A percentile compares a stretch with the other conserved stretches of the same genome.
Evolutionary conservation across 805 yeast species (phyloP).

Genomic region (Yarrowia deformans): DNA sequence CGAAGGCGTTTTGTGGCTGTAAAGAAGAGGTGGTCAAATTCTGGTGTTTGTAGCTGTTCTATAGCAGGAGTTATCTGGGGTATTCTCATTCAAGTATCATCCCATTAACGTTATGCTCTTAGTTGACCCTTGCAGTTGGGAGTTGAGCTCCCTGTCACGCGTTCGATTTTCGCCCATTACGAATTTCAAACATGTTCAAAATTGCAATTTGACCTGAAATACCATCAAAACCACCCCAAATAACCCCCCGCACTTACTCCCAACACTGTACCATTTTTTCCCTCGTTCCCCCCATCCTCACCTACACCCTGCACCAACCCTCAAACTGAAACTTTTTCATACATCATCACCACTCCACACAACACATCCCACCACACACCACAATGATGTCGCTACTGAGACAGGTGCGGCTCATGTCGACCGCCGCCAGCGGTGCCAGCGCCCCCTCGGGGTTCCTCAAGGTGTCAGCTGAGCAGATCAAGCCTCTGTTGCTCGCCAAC

Average conservation of each 20-base stretch:
- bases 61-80: too few species aligned
- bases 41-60: too few species aligned
- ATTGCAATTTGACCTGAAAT: too few species aligned
- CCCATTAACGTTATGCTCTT: too few species aligned
- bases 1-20: too few species aligned
- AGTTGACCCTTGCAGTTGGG: too few species aligned
- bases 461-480: slow-evolving; percentile 33
- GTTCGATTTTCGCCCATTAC: too few species aligned
- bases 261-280: background rate
- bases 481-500: slow-evolving; percentile 34
- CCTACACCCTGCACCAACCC: background rate
- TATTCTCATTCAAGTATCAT: too few species aligned
- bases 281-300: background rate
- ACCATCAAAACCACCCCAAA: too few species aligned
- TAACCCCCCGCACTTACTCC: background rate
- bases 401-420: slow-evolving; percentile 34
- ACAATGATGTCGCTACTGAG: slow-evolving; percentile 31
- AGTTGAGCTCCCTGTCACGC: too few species aligned
- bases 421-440: background rate
- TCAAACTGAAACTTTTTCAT: slow-evolving; percentile 18
- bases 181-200: too few species aligned
- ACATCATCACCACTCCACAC: slow-evolving; percentile 26
- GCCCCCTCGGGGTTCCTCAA: slow-evolving; percentile 27
- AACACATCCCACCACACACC: background rate
- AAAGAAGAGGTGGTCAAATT: too few species aligned